Base-by-base conservation (phyloP, 768 basidiomycete species). In the Naganishia kalamii region DNA sequence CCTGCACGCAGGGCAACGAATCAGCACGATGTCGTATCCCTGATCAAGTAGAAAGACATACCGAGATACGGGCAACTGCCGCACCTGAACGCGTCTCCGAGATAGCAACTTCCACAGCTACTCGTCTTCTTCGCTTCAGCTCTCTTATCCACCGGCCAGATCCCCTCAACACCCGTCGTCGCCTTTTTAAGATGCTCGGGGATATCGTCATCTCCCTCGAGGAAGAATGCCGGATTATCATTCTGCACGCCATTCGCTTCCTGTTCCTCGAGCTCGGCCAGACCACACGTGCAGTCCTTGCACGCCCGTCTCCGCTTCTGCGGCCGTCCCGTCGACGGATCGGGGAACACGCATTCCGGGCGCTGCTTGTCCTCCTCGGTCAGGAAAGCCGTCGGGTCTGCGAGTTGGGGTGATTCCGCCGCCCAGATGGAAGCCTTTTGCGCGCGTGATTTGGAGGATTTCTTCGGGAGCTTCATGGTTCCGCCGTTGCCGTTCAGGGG, bases 61-160 rank as follows among this genome's bases (percentile, higher is more conserved):
- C 94, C 94, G 48, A 90, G 82, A 79, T 97, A 99, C 30, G 96
- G 96, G 78, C 96, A 99, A 60, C 91, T 86, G 25, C 87, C 88
- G 79, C 96, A 99, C 74, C 96, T 83, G 81, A 99, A 99, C 2
- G 96, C 96, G 79, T 99, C 96, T 11, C 96, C 96, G 40, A 98
- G 81, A 82, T 90, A 98, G 82, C 96, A 99, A 80, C 83, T 97
- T 17, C 93, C 94, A 81, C 96, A 98, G 74, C 90, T 92, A 75
- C 92, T 94, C 62, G 92, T 97, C 70, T 75, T 76, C 51, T 75
- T 74, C 6, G 72, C 75, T 67, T 73, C 71, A 13, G 70, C 71
- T 60, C 75, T 67, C 65, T 76, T 77, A 64, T 75, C 74, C 33
- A 62, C 65, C 17, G 77, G 77, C 77, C 77, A 78, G 37, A 77